Conservation (phyloP, 805 yeast genomes). For the Myxozyma neglecta region DNA sequence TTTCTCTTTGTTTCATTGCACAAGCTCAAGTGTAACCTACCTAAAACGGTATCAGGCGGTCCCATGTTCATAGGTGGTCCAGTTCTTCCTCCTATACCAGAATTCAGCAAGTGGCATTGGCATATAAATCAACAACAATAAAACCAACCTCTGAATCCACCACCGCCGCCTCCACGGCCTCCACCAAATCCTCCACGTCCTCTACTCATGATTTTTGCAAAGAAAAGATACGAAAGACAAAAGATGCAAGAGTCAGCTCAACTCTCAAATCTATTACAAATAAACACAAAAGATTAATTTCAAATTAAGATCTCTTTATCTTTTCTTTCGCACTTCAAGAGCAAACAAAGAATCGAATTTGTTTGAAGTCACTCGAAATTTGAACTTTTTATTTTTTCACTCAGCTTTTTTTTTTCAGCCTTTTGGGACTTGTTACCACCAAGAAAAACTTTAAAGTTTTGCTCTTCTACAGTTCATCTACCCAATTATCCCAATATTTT, state of each 20-base stretch:
- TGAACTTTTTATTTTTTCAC: not conserved
- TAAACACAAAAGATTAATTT: not conserved
- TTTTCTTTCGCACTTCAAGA: not conserved
- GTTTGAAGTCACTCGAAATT: no score
- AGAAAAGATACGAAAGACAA: not conserved
- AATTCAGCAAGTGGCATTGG: not conserved
- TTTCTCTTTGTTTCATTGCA: not conserved
- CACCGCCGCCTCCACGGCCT: constrained; percentile 64
- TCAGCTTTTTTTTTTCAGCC: not conserved
- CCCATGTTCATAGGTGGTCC: constrained; percentile 80
- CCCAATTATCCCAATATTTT: not conserved
- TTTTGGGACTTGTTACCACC: not conserved
- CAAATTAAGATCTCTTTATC: not conserved
- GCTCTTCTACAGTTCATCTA: not conserved
- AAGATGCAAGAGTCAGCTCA: not conserved
- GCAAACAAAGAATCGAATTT: not conserved
- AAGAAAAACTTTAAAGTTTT: not conserved
- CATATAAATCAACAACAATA: not conserved
- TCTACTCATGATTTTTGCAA: constrained; percentile 54
- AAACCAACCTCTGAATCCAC: constrained; percentile 36
- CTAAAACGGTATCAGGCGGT: constrained; percentile 85
- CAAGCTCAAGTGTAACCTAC: constrained; percentile 15
- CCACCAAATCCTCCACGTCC: constrained; percentile 55
- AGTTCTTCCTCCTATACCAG: constrained; percentile 58
- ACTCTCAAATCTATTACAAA: not conserved